Conservation (phyloP, 306 rosid species). For the Cicer arietinum region DNA sequence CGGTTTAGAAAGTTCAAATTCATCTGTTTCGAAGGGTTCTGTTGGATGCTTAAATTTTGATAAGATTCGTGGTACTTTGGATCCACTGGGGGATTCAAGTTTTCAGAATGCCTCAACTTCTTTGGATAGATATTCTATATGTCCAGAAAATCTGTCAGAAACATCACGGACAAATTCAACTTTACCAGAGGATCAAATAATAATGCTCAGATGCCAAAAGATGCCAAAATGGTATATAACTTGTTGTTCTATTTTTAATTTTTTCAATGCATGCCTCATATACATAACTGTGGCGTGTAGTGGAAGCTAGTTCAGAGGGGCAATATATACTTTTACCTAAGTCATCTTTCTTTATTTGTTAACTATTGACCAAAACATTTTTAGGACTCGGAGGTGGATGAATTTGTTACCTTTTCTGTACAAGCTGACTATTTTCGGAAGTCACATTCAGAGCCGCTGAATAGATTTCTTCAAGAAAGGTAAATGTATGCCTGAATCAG, state of each 20-base stretch:
- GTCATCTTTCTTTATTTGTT: conserved; percentile 32
- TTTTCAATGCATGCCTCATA: conserved; percentile 12
- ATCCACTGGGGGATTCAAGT: conserved; percentile 41
- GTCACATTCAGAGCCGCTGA: conserved; percentile 53
- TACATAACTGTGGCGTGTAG: neutral
- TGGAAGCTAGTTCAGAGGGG: conserved; percentile 34
- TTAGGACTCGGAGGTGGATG: conserved; percentile 53
- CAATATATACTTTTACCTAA: neutral
- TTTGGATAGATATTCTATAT: conserved; percentile 46
- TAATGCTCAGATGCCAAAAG: conserved; percentile 36
- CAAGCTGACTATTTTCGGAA: conserved; percentile 49
- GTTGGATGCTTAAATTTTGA: conserved; percentile 66
- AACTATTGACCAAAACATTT: conserved; percentile 36
- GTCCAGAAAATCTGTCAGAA: conserved; percentile 49
- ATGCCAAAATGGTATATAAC: conserved; percentile 54
- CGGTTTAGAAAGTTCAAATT: conserved; percentile 44
- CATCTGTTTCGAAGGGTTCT: conserved; percentile 60
- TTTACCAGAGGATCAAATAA: conserved; percentile 38
- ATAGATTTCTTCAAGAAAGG: conserved; percentile 85
- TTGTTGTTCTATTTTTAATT: conserved; percentile 36
- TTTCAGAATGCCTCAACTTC: conserved; percentile 43
- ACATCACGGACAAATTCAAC: conserved; percentile 39
- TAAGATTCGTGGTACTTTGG: conserved; percentile 47
- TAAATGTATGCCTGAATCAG: conserved; percentile 38
- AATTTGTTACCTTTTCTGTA: conserved; percentile 41